Conservation (phyloP, 225 moss, liverwort and hornwort species). For the Polytrichum formosum region DNA sequence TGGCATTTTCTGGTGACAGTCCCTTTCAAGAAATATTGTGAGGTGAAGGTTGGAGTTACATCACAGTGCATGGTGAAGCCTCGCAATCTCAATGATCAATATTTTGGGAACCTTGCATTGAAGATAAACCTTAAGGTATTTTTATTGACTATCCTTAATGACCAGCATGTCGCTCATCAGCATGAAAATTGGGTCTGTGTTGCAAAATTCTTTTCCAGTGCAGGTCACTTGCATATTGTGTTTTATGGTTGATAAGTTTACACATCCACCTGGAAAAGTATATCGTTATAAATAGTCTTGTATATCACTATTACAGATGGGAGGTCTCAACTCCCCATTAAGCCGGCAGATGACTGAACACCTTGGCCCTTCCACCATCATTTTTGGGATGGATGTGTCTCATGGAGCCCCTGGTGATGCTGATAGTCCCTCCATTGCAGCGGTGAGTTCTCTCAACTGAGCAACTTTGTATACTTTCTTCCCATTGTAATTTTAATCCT, state of each 20-base stretch:
- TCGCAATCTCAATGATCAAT: slow-evolving; percentile 48
- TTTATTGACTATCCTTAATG: no score
- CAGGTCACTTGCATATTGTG: no score
- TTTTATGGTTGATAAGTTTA: no score
- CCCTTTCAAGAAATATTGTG: slow-evolving; percentile 49
- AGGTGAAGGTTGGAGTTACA: slow-evolving; percentile 25
- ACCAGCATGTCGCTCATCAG: no score
- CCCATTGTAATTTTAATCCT: no score
- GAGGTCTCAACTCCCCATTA: slow-evolving; percentile 61
- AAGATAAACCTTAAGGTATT: slow-evolving; percentile 60
- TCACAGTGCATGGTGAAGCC: slow-evolving; percentile 60
- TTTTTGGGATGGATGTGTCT: slow-evolving; percentile 92
- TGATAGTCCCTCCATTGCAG: slow-evolving; percentile 85
- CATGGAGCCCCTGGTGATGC: slow-evolving; percentile 90
- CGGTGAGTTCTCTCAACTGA: slow-evolving; percentile 32
- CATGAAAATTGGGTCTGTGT: no score
- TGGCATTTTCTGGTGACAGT: slow-evolving; percentile 31
- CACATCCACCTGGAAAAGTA: no score
- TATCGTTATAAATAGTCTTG: no score
- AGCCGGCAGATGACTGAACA: slow-evolving; percentile 21
- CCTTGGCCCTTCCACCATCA: slow-evolving; percentile 57
- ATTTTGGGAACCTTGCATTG: slow-evolving; percentile 54
- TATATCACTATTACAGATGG: slow-evolving; percentile 30
- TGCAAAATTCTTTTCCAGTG: no score
- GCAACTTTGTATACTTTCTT: no score